Evolutionary conservation across 495 filamentous ascomycete genomes (phyloP).

Genomic region (Aspergillus bertholletiae): DNA sequence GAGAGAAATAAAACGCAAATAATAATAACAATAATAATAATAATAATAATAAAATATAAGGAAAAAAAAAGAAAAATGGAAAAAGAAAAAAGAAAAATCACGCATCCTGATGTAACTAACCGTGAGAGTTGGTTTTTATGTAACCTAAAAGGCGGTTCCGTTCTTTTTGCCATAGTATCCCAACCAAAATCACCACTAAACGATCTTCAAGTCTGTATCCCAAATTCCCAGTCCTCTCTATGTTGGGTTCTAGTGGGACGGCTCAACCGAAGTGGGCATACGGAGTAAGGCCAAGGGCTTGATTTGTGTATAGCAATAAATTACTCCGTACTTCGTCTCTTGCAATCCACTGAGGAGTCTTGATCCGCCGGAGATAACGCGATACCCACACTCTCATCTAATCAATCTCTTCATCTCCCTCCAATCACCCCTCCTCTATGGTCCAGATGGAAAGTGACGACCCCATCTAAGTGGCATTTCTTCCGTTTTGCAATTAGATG

Average conservation of each 20-base stretch:
- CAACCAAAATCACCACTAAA: not conserved
- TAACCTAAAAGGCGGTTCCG: not conserved
- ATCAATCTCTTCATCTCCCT: conserved; percentile 20
- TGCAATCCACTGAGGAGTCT: conserved; percentile 6
- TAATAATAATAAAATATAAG: too few species aligned
- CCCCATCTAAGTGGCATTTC: not conserved
- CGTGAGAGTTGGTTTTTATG: not conserved
- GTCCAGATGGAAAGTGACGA: not conserved
- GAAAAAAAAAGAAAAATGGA: too few species aligned
- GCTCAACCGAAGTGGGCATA: not conserved
- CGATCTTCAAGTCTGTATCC: not conserved
- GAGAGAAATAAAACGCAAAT: too few species aligned
- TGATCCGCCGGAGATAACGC: conserved; percentile 19
- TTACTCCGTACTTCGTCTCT: not conserved
- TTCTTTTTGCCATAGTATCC: not conserved
- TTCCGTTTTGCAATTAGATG: not conserved
- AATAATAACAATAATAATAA: too few species aligned
- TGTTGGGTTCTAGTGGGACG: not conserved
- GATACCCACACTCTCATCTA: conserved; percentile 25
- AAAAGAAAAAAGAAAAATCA: too few species aligned
- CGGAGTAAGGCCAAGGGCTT: not conserved
- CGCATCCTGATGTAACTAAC: too few species aligned
- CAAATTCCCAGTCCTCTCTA: not conserved
- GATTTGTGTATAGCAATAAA: conserved; percentile 1
- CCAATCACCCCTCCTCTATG: not conserved